Evolutionary conservation across 177 flowering plant species (phyloP).

Genomic region (Tripterygium wilfordii): DNA sequence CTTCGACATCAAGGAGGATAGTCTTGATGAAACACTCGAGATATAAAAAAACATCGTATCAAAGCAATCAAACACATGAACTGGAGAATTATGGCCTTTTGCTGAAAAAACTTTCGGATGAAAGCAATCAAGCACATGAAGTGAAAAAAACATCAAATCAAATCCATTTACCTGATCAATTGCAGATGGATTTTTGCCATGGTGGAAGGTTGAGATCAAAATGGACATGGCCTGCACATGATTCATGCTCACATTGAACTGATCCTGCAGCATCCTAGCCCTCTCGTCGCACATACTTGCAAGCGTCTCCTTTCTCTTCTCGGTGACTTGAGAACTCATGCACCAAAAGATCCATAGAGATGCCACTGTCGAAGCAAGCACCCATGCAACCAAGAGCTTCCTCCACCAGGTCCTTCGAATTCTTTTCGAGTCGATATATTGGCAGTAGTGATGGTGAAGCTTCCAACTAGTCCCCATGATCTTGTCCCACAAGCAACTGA

Average conservation of each 20-base stretch:
- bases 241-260: conserved; percentile 94
- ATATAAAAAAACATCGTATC: not conserved
- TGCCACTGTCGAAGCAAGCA: conserved; percentile 32
- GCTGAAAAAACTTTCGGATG: too few species aligned
- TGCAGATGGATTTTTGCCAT: conserved; percentile 79
- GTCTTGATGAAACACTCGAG: not conserved
- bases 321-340: conserved; percentile 50
- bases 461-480: conserved; percentile 32
- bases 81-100: too few species aligned
- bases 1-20: not conserved
- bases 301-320: conserved; percentile 78
- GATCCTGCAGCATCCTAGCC: conserved; percentile 92
- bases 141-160: conserved; percentile 1
- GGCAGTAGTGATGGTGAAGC: conserved; percentile 42
- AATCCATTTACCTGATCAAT: conserved; percentile 71
- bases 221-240: conserved; percentile 92
- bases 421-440: conserved; percentile 44
- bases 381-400: conserved; percentile 52
- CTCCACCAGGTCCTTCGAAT: conserved; percentile 51
- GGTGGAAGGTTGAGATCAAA: conserved; percentile 83
- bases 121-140: too few species aligned
- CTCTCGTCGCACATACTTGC: conserved; percentile 94
- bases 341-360: conserved; percentile 54
- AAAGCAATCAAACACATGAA: conserved; percentile 1
- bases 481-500: conserved; percentile 49